Conservation (phyloP, 2,329 filamentous ascomycete species). For the Cordyceps javanica region DNA sequence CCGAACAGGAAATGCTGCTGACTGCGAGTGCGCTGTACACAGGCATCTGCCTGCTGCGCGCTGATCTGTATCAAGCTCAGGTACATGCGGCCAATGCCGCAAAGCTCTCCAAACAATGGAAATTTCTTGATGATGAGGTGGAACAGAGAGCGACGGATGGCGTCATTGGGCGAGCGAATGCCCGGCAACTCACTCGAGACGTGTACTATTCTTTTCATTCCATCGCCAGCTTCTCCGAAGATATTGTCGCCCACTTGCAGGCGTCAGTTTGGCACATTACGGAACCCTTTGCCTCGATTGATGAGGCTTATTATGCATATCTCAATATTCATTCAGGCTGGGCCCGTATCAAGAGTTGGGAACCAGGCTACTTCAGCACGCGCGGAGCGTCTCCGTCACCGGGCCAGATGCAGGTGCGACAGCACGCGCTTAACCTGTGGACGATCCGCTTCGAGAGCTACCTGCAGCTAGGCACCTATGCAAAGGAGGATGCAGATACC, state of each 20-base stretch:
- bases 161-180: conserved; percentile 1
- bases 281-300: conserved; percentile 3
- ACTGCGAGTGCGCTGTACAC: conserved; percentile 14
- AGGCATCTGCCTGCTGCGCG: conserved; percentile 15
- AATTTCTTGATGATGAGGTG: conserved; percentile 10
- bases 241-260: background rate
- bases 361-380: background rate
- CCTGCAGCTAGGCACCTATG: background rate
- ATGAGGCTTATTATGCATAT: conserved; percentile 10
- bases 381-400: background rate
- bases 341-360: conserved; percentile 1
- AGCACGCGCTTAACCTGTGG: conserved; percentile 2
- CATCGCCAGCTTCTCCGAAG: background rate
- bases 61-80: conserved; percentile 12
- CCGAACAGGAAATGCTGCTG: conserved; percentile 15
- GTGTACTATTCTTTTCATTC: conserved; percentile 13
- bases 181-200: conserved; percentile 14
- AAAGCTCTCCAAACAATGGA: conserved; percentile 14
- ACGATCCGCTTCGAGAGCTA: background rate
- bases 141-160: background rate
- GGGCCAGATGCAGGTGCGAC: background rate
- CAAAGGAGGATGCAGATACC: background rate
- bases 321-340: background rate
- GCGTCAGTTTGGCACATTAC: background rate
- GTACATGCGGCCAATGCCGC: conserved; percentile 13